Conservation (phyloP, 73 alveolate species). For the Symbiodinium pilosum region DNA sequence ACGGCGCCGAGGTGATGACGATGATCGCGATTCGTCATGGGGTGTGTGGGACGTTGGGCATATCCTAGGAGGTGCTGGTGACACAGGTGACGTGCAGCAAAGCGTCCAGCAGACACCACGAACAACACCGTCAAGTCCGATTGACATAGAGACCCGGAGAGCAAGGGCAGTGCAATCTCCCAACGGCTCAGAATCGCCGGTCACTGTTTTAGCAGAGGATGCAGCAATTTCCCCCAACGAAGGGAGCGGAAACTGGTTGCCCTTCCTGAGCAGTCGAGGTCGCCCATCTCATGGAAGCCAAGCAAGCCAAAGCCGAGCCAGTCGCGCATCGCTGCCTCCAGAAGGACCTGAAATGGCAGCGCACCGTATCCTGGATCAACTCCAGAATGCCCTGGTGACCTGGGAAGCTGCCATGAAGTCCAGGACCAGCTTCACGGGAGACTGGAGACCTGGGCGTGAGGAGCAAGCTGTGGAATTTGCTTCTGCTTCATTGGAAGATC, state of each 20-base stretch:
- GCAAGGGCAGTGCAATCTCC: slow-evolving; percentile 3
- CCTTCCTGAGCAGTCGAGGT: background rate
- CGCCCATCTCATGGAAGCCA: background rate
- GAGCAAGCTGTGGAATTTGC: slow-evolving; percentile 88
- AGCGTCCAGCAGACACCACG: background rate
- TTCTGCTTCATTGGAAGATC: slow-evolving; percentile 44
- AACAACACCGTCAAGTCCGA: background rate
- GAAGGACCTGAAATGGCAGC: background rate
- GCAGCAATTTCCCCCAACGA: background rate
- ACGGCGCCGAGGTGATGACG: background rate
- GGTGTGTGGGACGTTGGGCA: slow-evolving; percentile 3
- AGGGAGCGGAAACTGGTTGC: background rate
- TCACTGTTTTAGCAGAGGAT: background rate
- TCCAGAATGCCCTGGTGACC: slow-evolving; percentile 12
- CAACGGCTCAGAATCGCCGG: background rate
- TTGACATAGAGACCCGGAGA: background rate
- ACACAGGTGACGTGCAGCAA: no score
- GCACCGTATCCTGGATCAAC: slow-evolving; percentile 32
- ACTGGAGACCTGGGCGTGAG: slow-evolving; percentile 31
- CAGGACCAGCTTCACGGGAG: slow-evolving; percentile 30
- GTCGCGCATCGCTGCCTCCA: background rate
- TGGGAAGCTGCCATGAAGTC: slow-evolving; percentile 66
- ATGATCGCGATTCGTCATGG: background rate
- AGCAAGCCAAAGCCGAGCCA: background rate
- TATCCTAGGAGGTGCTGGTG: background rate